A percentile compares a stretch with the other conserved stretches of the same genome.
phyloP scores from a whole-genome alignment of 441 rosid species.

The Erysimum cheiri region DNA sequence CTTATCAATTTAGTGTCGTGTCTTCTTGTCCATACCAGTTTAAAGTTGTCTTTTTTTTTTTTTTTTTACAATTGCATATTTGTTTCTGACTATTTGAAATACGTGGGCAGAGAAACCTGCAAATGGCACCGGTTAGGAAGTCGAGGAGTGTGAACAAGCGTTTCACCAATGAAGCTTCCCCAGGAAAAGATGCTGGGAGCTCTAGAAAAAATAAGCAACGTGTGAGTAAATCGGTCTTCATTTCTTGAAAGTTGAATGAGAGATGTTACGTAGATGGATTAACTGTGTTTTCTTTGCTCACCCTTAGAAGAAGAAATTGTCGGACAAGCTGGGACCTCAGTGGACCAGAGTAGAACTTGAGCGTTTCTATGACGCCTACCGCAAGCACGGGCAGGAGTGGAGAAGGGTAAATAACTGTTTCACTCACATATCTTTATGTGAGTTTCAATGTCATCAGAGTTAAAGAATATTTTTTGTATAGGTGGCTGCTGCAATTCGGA shows the following conservation, averaged over 20 bases:
- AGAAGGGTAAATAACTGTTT: slow-evolving; percentile 58
- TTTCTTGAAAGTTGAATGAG: background rate
- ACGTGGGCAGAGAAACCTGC: slow-evolving; percentile 21
- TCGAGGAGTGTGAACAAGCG: slow-evolving; percentile 72
- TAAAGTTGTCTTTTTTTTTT: slow-evolving; percentile 7
- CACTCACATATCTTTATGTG: slow-evolving; percentile 4
- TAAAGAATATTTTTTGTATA: slow-evolving; percentile 42
- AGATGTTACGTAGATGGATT: background rate
- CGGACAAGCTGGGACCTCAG: slow-evolving; percentile 84
- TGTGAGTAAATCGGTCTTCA: slow-evolving; percentile 45
- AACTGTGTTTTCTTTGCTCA: slow-evolving; percentile 19
- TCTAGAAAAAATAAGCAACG: slow-evolving; percentile 61
- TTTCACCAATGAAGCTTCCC: slow-evolving; percentile 36
- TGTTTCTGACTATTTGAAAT: slow-evolving; percentile 9
- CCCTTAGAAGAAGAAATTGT: slow-evolving; percentile 66
- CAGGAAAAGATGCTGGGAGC: slow-evolving; percentile 56
- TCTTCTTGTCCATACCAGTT: slow-evolving; percentile 1
- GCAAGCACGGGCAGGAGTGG: slow-evolving; percentile 84
- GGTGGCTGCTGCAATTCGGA: slow-evolving; percentile 72
- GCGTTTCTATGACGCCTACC: slow-evolving; percentile 81
- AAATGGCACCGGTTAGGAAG: slow-evolving; percentile 82
- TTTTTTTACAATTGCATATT: background rate
- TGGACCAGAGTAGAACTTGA: slow-evolving; percentile 88
- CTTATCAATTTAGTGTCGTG: background rate
- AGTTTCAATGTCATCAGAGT: slow-evolving; percentile 10